Base-by-base conservation (phyloP, 2,329 filamentous ascomycete genomes). In the Alternaria brassicae region DNA sequence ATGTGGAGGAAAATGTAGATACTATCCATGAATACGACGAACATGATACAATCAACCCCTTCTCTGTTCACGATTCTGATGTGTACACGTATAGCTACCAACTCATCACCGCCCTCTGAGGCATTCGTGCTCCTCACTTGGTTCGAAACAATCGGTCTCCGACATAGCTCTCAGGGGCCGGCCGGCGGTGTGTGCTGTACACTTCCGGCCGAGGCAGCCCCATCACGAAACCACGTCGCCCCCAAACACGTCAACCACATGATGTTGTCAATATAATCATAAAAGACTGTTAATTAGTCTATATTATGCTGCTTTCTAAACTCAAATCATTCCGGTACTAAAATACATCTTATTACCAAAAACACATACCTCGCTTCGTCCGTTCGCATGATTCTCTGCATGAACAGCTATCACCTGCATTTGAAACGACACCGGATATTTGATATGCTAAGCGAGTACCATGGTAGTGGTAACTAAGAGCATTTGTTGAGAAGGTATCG, bases 21-120 rank as follows among this genome's bases (percentile, higher is more conserved):
- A 61, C 47, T 52, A 57, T 47, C 19, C 30, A 58, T 25, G 54
- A 61, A 58, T 48, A 47, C 48, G 55, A 61, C 36, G 51, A 56
- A 48, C 28, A 40, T 60, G n/a, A 54, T 39, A 49, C 39, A 32
- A 21, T 34, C 27, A 25, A 15, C 7, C n/a, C n/a, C 32, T 41
- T 37, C 48, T 28, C 3, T 9, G 6, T 28, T 15, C 32, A 36
- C 32, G 6, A 25, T 28, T 32, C 7, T 28, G 6, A 9, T 39
- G 21, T n/a, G 9, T 47, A 28, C 44, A 48, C 28, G 44, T 48
- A 34, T 6, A 34, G 44, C 9, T 34, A 36, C 28, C 44, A 48
- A 4, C 25, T 34, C 44, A 48, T 34, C 30, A 34, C 30, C 44
- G 44, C 44, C 23, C 6, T 25, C 19, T 17, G 17, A 36, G 17